Conservation (phyloP, 2,329 filamentous ascomycete genomes). For the Phaeosphaeriaceae sp. region DNA sequence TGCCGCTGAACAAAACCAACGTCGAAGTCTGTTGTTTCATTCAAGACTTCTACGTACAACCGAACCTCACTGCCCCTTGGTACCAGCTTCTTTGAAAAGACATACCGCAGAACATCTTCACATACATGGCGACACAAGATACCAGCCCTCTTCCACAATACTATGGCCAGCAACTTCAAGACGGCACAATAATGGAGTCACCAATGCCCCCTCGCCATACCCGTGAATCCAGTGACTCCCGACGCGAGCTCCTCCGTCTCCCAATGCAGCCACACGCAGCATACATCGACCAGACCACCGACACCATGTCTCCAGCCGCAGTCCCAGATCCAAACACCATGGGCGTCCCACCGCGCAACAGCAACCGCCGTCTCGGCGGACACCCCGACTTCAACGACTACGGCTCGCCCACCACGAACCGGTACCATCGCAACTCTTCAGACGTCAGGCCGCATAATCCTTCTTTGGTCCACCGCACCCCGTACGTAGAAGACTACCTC, state of each 20-base stretch:
- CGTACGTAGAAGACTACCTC: slow-evolving; percentile 39
- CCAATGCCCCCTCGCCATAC: slow-evolving; percentile 20
- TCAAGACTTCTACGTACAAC: not conserved
- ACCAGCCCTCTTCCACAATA: slow-evolving; percentile 31
- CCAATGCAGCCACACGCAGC: slow-evolving; percentile 37
- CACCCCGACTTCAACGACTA: slow-evolving; percentile 21
- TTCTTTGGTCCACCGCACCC: slow-evolving; percentile 10
- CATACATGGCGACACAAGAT: slow-evolving; percentile 27
- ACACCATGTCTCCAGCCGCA: slow-evolving; percentile 19
- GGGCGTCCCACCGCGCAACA: slow-evolving; percentile 13
- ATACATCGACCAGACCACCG: slow-evolving; percentile 24
- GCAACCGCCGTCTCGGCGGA: slow-evolving; percentile 14
- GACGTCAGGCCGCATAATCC: slow-evolving; percentile 15
- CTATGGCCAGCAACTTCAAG: slow-evolving; percentile 38
- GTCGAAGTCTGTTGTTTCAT: not conserved
- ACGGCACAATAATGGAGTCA: slow-evolving; percentile 38
- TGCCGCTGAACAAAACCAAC: not conserved
- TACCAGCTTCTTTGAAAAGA: not conserved
- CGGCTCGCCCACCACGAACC: slow-evolving; percentile 9
- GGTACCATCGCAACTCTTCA: slow-evolving; percentile 15
- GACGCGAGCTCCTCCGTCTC: slow-evolving; percentile 38
- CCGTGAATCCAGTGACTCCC: slow-evolving; percentile 29
- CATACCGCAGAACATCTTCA: not conserved
- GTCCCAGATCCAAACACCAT: slow-evolving; percentile 15
- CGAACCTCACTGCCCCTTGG: not conserved